These are phyloP conservation scores for Akanthomyces dipterigenus DNA, from an alignment of 2,329 filamentous ascomycete genomes.

Conservation along the genomic window DNA sequence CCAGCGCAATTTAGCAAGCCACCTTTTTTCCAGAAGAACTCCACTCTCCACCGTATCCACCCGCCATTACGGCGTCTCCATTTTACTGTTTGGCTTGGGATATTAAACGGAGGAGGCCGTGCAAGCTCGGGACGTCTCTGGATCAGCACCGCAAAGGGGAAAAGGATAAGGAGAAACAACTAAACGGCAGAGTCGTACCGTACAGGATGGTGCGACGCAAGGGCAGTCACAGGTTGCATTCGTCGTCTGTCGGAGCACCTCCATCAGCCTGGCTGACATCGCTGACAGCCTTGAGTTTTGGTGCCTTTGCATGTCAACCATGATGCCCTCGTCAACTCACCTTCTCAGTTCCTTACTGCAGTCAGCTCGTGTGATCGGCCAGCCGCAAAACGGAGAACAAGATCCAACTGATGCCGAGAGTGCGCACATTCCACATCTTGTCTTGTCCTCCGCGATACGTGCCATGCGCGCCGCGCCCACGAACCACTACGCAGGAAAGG, in stretches of 20 bases:
- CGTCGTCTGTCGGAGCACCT: too few species aligned
- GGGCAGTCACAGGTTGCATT: neutral
- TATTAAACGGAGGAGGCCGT: neutral
- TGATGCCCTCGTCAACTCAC: too few species aligned
- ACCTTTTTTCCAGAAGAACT: neutral
- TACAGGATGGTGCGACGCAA: neutral
- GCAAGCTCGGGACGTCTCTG: neutral
- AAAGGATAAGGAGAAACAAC: neutral
- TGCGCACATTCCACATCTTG: neutral
- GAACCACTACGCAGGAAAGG: neutral
- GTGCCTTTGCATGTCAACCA: too few species aligned
- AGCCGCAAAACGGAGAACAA: neutral
- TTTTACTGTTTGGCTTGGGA: neutral
- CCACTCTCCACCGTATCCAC: neutral
- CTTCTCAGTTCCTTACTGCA: neutral
- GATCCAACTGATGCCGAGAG: neutral
- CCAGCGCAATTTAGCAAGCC: neutral
- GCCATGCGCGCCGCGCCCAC: neutral
- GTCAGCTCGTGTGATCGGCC: neutral
- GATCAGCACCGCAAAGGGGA: neutral
- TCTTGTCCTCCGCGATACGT: neutral
- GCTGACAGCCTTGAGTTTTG: too few species aligned
- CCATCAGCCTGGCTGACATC: too few species aligned
- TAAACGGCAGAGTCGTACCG: neutral
- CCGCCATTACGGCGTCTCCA: neutral